A percentile compares a stretch with the other conserved stretches of the same genome.
These are phyloP conservation scores for Raphanus hybrid DNA, from an alignment of 441 rosid genomes.

Conservation along the genomic window DNA sequence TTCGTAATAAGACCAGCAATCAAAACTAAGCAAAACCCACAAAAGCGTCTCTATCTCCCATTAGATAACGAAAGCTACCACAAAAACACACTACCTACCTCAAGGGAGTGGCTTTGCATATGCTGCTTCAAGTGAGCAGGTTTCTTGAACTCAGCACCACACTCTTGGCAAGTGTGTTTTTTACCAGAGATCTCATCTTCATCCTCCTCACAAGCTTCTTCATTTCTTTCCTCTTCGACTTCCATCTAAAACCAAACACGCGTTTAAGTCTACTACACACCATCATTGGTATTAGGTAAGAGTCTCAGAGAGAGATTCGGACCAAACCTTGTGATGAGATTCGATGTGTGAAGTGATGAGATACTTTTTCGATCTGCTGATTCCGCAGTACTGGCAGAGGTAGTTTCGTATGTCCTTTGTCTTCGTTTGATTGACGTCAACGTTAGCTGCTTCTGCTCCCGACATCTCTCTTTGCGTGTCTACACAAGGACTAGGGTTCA, in stretches of 20 bases:
- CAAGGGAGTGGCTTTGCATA: slow-evolving; percentile 76
- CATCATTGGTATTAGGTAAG: neutral
- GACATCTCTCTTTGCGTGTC: slow-evolving; percentile 20
- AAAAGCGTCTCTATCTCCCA: too few relatives aligned
- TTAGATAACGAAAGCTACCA: neutral
- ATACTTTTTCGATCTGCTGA: slow-evolving; percentile 80
- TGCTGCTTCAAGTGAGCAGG: slow-evolving; percentile 85
- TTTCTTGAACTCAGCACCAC: slow-evolving; percentile 77
- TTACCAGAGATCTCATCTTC: slow-evolving; percentile 26
- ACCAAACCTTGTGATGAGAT: slow-evolving; percentile 58
- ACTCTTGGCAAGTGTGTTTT: slow-evolving; percentile 57
- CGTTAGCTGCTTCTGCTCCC: slow-evolving; percentile 32
- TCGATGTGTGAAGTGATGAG: slow-evolving; percentile 66
- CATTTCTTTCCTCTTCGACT: slow-evolving; percentile 44
- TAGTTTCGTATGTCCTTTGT: slow-evolving; percentile 65
- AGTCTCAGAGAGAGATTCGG: neutral
- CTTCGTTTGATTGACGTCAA: slow-evolving; percentile 31
- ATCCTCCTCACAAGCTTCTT: slow-evolving; percentile 33
- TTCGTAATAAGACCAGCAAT: neutral
- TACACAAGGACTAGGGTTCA: neutral
- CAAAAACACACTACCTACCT: slow-evolving; percentile 49
- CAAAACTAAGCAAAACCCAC: neutral
- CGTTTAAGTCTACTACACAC: neutral
- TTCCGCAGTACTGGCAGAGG: slow-evolving; percentile 76
- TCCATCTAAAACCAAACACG: slow-evolving; percentile 51